Evolutionary conservation across 2,329 filamentous ascomycete species (phyloP), one percentile per base, ranked within the genome.

Genomic region (Talaromyces amestolkiae): DNA sequence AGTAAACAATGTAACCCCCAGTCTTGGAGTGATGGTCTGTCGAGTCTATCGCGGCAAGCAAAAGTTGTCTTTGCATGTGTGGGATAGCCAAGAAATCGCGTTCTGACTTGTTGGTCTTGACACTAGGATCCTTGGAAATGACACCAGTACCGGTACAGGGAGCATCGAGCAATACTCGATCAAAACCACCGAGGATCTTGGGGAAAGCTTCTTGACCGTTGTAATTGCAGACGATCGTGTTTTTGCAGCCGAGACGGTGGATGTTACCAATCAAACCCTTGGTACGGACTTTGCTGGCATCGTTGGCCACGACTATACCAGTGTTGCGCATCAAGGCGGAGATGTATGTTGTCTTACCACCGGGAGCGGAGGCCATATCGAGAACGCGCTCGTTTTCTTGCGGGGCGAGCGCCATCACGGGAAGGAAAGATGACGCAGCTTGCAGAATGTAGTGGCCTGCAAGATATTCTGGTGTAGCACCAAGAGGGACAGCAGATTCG

Each of bases 221-320:
- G 78, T 98, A 93, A 81, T 96, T 93, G 82, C 92, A 97, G 19
- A 99, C 93, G 68, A 99, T 89, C 51, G 92, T 92, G 80, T 99
- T 99, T 77, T 91, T 93, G 70, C 91, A 92, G 56, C 95, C 95
- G 13, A 98, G 85, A 76, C 95, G 92, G 81, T 98, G 94, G 68
- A 98, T 92, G 82, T 99, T 97, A 81, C 95, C 95, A 70, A 99
- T 98, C 63, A 99, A 83, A 90, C 92, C 95, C 82, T 97, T 98
- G 59, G 93, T 87, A 87, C 95, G 91, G 66, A 89, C 83, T 79
- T 97, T 97, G 84, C 91, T 97, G 71, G 91, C 89, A 86, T 99
- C 95, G 83, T 99, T 99, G 76, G 95, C 94, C 74, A 99, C 92
- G 70, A 99, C 89, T 71, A 91, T 90, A 64, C 95, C 95, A 0